phyloP scores from a whole-genome alignment of 495 filamentous ascomycete genomes.

The Podospora anserina region DNA sequence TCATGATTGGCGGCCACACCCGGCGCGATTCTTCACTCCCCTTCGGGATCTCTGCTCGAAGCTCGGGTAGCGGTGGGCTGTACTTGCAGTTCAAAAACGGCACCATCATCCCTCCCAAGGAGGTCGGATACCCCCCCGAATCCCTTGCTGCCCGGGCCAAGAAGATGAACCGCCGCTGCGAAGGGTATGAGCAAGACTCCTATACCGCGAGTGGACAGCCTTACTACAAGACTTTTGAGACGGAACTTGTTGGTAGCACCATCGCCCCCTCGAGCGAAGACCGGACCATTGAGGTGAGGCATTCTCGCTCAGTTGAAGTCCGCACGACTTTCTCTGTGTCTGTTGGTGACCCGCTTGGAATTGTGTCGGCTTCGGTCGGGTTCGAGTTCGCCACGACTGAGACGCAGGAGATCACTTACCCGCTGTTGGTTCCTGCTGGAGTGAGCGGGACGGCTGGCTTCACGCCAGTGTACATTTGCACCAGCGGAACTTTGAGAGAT shows the following conservation, averaged over 20 bases:
- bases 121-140: slow-evolving; percentile 3
- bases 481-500: neutral
- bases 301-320: neutral
- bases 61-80: neutral
- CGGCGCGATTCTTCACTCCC: neutral
- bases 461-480: neutral
- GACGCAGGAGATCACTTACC: neutral
- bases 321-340: neutral
- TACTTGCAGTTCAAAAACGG: slow-evolving; percentile 9
- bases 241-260: neutral
- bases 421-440: neutral
- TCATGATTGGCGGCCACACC: slow-evolving; percentile 8
- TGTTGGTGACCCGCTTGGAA: neutral
- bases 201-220: neutral
- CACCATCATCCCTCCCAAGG: slow-evolving; percentile 6
- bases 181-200: neutral
- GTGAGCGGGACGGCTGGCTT: neutral
- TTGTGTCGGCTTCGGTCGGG: neutral
- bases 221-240: neutral
- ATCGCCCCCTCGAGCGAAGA: neutral
- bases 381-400: neutral
- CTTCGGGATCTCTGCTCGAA: neutral
- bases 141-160: neutral
- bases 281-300: neutral
- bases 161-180: neutral